These are phyloP conservation scores for Tetrapisispora nanseiensis DNA, from an alignment of 805 yeast genomes.

Conservation along the genomic window DNA sequence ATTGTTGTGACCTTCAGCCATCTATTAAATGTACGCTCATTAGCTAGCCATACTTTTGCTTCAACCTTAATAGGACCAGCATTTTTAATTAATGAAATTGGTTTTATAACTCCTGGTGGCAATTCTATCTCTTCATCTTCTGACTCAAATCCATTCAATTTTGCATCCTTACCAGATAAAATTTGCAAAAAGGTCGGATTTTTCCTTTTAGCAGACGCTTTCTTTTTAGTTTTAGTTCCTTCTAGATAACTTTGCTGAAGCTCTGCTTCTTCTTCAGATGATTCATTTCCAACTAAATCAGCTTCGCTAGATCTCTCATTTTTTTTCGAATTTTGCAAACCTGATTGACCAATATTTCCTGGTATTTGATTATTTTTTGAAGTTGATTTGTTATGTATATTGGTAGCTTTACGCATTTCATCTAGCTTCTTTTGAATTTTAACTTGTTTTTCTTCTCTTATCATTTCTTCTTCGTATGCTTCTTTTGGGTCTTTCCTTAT, in stretches of 20 bases:
- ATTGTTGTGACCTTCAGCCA: slow-evolving; percentile 89
- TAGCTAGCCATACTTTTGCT: slow-evolving; percentile 97
- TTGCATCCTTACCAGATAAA: slow-evolving; percentile 34
- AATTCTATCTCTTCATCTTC: slow-evolving; percentile 80
- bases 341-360: background rate
- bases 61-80: slow-evolving; percentile 90
- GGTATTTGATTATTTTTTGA: no score
- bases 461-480: slow-evolving; percentile 58
- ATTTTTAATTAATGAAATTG: slow-evolving; percentile 68
- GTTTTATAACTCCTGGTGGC: slow-evolving; percentile 85
- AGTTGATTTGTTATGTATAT: background rate
- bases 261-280: slow-evolving; percentile 39
- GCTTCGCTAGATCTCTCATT: slow-evolving; percentile 22
- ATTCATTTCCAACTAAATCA: slow-evolving; percentile 49
- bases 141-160: slow-evolving; percentile 53
- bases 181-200: slow-evolving; percentile 29
- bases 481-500: slow-evolving; percentile 70
- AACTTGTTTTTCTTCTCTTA: slow-evolving; percentile 40
- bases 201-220: slow-evolving; percentile 11
- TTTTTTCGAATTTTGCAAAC: background rate
- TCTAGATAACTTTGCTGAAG: no score
- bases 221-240: background rate
- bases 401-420: slow-evolving; percentile 30
- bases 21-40: slow-evolving; percentile 91
- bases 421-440: slow-evolving; percentile 29